Evolutionary conservation across 164 flowering plant genomes (phyloP).

Genomic region (Dillenia turbinata): DNA sequence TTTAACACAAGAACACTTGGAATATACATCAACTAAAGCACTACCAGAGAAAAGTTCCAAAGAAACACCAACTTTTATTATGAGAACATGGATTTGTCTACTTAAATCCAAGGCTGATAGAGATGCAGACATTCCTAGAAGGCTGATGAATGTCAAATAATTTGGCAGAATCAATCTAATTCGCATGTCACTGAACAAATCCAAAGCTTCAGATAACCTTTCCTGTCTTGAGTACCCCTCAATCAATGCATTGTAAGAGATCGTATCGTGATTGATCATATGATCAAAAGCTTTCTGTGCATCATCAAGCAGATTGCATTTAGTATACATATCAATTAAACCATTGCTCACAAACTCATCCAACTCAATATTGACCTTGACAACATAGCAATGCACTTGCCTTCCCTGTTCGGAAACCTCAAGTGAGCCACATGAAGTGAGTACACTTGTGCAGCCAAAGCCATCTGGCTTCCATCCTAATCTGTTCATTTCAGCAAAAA

Average conservation of each 20-base stretch:
- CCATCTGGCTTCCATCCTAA: slow-evolving; percentile 53
- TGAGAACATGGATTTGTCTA: slow-evolving; percentile 58
- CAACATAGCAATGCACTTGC: slow-evolving; percentile 55
- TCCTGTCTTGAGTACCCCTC: slow-evolving; percentile 60
- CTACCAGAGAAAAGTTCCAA: slow-evolving; percentile 54
- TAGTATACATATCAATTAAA: slow-evolving; percentile 70
- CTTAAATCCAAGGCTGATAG: slow-evolving; percentile 32
- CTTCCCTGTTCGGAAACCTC: slow-evolving; percentile 48
- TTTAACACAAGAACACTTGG: slow-evolving; percentile 42
- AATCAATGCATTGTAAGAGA: slow-evolving; percentile 75
- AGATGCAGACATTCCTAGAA: slow-evolving; percentile 59
- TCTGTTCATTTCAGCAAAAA: slow-evolving; percentile 45
- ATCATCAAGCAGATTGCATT: slow-evolving; percentile 46
- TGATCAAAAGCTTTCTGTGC: slow-evolving; percentile 49
- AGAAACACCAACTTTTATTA: slow-evolving; percentile 48
- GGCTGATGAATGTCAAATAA: slow-evolving; percentile 62
- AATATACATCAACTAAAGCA: slow-evolving; percentile 68
- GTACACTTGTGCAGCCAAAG: slow-evolving; percentile 62
- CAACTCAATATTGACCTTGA: slow-evolving; percentile 50
- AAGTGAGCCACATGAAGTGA: slow-evolving; percentile 67
- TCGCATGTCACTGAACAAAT: slow-evolving; percentile 59
- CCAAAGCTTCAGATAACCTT: slow-evolving; percentile 38
- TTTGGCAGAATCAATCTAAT: slow-evolving; percentile 31
- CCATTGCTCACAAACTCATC: slow-evolving; percentile 62
- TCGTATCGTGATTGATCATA: slow-evolving; percentile 27